phyloP scores from a whole-genome alignment of 768 basidiomycete genomes.

The Trametes punicea region DNA sequence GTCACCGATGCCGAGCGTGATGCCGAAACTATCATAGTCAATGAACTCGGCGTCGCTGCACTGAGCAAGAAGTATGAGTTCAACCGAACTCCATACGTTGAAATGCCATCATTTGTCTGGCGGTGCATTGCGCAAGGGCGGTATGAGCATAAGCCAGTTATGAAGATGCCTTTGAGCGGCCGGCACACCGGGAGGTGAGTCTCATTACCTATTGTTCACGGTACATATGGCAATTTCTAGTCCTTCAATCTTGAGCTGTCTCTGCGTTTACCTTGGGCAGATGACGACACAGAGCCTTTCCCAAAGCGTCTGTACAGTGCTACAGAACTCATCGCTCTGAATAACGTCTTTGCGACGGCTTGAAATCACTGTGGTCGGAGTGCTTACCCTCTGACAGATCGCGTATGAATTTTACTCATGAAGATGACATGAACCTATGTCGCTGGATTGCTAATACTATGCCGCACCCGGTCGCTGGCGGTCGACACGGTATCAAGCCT shows the following conservation, averaged over 20 bases:
- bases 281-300: not conserved
- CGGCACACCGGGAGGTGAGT: not conserved
- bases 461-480: not conserved
- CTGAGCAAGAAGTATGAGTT: conserved; percentile 4
- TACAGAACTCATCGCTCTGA: too few relatives aligned
- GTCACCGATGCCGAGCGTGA: not conserved
- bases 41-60: not conserved
- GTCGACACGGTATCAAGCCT: conserved; percentile 7
- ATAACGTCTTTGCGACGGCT: too few relatives aligned
- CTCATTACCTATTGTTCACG: too few relatives aligned
- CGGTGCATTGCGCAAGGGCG: conserved; percentile 8
- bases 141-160: conserved; percentile 20
- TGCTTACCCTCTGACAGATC: too few relatives aligned
- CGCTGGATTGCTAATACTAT: not conserved
- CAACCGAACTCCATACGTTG: conserved; percentile 10
- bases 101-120: conserved; percentile 9
- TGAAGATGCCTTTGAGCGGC: conserved; percentile 19
- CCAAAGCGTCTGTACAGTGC: conserved; percentile 11
- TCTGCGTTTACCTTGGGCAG: not conserved
- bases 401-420: conserved; percentile 3
- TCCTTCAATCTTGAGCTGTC: not conserved
- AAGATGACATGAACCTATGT: conserved; percentile 19
- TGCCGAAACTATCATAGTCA: conserved; percentile 18
- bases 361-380: too few relatives aligned
- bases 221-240: too few relatives aligned